Conservation (phyloP, 768 basidiomycete species). For the Rhizopogon salebrosus region DNA sequence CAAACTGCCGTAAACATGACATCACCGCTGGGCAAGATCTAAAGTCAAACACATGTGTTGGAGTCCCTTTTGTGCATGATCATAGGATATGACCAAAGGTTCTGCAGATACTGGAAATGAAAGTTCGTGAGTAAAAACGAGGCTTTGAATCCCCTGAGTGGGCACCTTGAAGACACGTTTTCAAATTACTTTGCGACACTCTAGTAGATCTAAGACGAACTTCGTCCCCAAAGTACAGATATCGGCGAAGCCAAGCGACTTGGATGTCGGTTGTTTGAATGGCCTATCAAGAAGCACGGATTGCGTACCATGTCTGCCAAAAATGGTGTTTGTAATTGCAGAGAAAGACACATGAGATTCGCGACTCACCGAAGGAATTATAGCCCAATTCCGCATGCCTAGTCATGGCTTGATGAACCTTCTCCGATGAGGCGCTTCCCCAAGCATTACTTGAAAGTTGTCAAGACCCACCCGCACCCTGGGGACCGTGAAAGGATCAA, state of each 20-base stretch:
- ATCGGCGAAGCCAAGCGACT: no score
- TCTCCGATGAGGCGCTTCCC: conserved; percentile 66
- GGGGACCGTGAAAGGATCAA: conserved; percentile 55
- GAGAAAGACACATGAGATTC: conserved; percentile 6
- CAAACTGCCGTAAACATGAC: no score
- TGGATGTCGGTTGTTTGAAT: conserved; percentile 4
- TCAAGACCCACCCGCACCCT: conserved; percentile 81
- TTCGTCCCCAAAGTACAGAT: conserved; percentile 21
- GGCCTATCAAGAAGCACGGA: conserved; percentile 5
- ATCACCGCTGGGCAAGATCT: no score
- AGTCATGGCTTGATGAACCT: conserved; percentile 64
- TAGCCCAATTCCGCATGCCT: conserved; percentile 53
- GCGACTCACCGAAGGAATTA: conserved; percentile 38
- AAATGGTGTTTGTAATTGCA: conserved; percentile 6
- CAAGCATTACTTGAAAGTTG: conserved; percentile 83
- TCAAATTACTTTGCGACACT: no score
- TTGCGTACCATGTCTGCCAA: conserved; percentile 51
- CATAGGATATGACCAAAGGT: no score
- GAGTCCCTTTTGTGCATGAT: no score
- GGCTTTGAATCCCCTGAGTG: no score
- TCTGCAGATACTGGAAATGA: no score
- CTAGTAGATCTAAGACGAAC: no score
- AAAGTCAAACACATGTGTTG: no score
- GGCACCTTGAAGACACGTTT: no score
- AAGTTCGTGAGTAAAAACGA: no score